A percentile compares a stretch with the other conserved stretches of the same genome.
Evolutionary conservation across 805 yeast genomes (phyloP).

Genomic region (Cyberlindnera sargentensis): DNA sequence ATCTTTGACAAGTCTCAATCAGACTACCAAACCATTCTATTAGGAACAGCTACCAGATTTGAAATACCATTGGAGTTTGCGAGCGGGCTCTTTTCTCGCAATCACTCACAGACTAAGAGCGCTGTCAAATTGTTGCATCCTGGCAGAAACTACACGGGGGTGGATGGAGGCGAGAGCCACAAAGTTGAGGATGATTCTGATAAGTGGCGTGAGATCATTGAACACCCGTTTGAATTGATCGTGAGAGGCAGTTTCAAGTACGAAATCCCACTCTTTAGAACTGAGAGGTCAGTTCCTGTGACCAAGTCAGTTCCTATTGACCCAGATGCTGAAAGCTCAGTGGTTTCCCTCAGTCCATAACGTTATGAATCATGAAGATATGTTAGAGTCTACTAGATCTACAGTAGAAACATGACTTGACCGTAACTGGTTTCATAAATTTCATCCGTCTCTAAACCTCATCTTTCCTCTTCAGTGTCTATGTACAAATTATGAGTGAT

Average conservation of each 20-base stretch:
- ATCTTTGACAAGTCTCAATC: slow-evolving; percentile 8
- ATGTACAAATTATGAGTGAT: not conserved
- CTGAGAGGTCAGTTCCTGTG: slow-evolving; percentile 51
- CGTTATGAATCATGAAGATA: too few species aligned
- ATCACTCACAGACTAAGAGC: slow-evolving; percentile 51
- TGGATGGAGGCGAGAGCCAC: slow-evolving; percentile 20
- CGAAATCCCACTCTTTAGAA: slow-evolving; percentile 55
- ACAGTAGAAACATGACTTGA: too few species aligned
- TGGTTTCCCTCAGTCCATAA: too few species aligned
- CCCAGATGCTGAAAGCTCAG: slow-evolving; percentile 30
- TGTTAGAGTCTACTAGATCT: too few species aligned
- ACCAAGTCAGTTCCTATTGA: slow-evolving; percentile 52
- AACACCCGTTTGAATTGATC: slow-evolving; percentile 79
- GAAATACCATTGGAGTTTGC: slow-evolving; percentile 70
- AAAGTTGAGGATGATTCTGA: slow-evolving; percentile 28
- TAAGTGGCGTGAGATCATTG: slow-evolving; percentile 69
- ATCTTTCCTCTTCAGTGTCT: not conserved
- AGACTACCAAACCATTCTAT: slow-evolving; percentile 50
- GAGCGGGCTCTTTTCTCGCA: slow-evolving; percentile 70
- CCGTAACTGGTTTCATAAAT: too few species aligned
- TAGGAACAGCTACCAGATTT: slow-evolving; percentile 60
- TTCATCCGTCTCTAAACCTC: too few species aligned
- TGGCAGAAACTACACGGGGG: slow-evolving; percentile 36
- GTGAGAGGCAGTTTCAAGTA: slow-evolving; percentile 78
- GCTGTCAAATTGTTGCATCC: slow-evolving; percentile 71